phyloP scores from a whole-genome alignment of 345 rosid genomes.

The Angophora floribunda region DNA sequence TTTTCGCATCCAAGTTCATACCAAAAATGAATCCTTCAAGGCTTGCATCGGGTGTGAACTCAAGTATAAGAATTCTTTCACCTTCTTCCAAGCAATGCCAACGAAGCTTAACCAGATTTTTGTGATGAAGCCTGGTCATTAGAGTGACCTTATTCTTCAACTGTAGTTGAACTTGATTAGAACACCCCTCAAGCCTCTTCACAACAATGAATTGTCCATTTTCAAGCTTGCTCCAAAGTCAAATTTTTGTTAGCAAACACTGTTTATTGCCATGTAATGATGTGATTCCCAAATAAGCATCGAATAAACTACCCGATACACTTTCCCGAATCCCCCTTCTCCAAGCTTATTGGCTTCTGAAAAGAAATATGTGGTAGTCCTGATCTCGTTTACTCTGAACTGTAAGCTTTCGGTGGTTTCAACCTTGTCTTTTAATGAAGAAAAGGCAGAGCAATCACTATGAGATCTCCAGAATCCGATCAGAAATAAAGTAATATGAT shows the following conservation, averaged over 20 bases:
- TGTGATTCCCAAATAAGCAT: neutral
- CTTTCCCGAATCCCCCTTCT: neutral
- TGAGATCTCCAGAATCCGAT: neutral
- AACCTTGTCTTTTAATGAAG: neutral
- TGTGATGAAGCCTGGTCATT: conserved; percentile 41
- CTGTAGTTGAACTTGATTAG: conserved; percentile 40
- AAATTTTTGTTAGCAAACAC: neutral
- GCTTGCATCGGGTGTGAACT: neutral
- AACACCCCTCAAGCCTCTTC: conserved; percentile 36
- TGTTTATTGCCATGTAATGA: neutral
- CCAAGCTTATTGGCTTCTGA: neutral
- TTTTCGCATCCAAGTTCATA: conserved; percentile 27
- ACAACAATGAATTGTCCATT: conserved; percentile 31
- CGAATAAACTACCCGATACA: neutral
- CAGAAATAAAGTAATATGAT: neutral
- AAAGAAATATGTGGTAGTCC: neutral
- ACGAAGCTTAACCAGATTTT: conserved; percentile 34
- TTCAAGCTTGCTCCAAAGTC: conserved; percentile 20
- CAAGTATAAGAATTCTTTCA: neutral
- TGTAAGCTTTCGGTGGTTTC: neutral
- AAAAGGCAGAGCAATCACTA: neutral
- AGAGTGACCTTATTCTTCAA: conserved; percentile 38
- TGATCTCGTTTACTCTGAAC: neutral
- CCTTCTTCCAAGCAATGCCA: neutral
- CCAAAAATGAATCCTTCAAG: conserved; percentile 27